phyloP scores from a whole-genome alignment of 805 yeast genomes.

The Spathaspora gorwiae region DNA sequence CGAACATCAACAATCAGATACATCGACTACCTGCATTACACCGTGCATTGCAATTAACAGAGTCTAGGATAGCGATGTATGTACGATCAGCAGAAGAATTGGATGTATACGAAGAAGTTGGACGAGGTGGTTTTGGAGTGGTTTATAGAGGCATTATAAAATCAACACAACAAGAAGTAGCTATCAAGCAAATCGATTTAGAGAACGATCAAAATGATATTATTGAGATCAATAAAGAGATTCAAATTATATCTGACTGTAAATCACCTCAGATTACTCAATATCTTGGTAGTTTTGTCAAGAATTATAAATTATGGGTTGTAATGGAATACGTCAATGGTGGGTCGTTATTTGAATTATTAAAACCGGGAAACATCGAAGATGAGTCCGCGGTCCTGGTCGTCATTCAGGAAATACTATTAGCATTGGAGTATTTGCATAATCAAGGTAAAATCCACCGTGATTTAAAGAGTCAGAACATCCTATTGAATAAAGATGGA shows the following conservation, averaged over 20 bases:
- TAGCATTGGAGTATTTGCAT: slow-evolving; percentile 66
- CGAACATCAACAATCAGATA: no score
- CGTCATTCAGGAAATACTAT: slow-evolving; percentile 50
- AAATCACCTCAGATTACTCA: slow-evolving; percentile 53
- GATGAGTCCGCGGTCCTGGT: slow-evolving; percentile 49
- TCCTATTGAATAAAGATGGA: slow-evolving; percentile 32
- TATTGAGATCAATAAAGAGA: slow-evolving; percentile 69
- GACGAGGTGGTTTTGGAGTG: slow-evolving; percentile 76
- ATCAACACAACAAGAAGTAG: slow-evolving; percentile 42
- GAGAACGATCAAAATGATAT: slow-evolving; percentile 63
- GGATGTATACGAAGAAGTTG: slow-evolving; percentile 52
- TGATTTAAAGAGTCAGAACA: slow-evolving; percentile 41
- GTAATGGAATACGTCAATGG: slow-evolving; percentile 80
- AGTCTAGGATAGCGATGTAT: neutral
- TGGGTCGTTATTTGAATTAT: slow-evolving; percentile 65
- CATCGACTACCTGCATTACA: no score
- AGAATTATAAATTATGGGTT: slow-evolving; percentile 69
- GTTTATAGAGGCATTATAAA: slow-evolving; percentile 62
- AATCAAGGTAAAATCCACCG: slow-evolving; percentile 71
- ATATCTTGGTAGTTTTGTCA: slow-evolving; percentile 68
- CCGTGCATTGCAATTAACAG: no score
- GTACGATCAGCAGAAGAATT: slow-evolving; percentile 23
- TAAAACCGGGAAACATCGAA: slow-evolving; percentile 54
- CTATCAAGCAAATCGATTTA: slow-evolving; percentile 64
- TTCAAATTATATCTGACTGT: slow-evolving; percentile 65